A percentile compares a stretch with the other conserved stretches of the same genome.
Evolutionary conservation across 2,329 filamentous ascomycete species (phyloP).

Genomic region (Dactylella cylindrospora): DNA sequence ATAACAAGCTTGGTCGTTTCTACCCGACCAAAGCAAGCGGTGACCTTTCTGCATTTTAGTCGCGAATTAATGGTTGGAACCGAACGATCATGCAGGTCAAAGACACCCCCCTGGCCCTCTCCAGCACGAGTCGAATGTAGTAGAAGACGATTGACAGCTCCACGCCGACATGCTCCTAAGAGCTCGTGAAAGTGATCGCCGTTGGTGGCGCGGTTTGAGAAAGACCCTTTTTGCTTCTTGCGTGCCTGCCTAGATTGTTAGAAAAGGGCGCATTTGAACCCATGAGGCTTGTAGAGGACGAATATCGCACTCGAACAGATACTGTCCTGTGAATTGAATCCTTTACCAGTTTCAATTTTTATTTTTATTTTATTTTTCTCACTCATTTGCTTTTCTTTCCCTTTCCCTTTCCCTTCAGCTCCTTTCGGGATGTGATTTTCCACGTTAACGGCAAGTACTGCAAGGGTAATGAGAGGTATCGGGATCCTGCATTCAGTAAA

Average conservation of each 20-base stretch:
- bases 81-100: neutral
- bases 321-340: neutral
- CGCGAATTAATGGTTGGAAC: too few relatives aligned
- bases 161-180: too few relatives aligned
- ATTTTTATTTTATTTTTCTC: neutral
- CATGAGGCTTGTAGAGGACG: too few relatives aligned
- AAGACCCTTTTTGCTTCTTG: too few relatives aligned
- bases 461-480: too few relatives aligned
- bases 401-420: neutral
- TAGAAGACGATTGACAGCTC: conserved; percentile 12
- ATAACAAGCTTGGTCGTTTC: too few relatives aligned
- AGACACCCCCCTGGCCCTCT: neutral
- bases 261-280: too few relatives aligned
- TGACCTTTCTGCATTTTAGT: neutral
- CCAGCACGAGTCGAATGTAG: conserved; percentile 4
- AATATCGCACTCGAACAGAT: neutral
- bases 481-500: too few relatives aligned
- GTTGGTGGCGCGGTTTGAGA: conserved; percentile 1
- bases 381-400: conserved; percentile 4
- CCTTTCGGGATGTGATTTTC: neutral
- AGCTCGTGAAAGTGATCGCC: conserved; percentile 10
- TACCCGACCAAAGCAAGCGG: conserved; percentile 1
- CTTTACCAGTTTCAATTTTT: neutral
- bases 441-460: too few relatives aligned
- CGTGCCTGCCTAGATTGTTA: too few relatives aligned